These are phyloP conservation scores for Ophiostoma quercus DNA, from an alignment of 2,329 filamentous ascomycete species.

Conservation along the genomic window DNA sequence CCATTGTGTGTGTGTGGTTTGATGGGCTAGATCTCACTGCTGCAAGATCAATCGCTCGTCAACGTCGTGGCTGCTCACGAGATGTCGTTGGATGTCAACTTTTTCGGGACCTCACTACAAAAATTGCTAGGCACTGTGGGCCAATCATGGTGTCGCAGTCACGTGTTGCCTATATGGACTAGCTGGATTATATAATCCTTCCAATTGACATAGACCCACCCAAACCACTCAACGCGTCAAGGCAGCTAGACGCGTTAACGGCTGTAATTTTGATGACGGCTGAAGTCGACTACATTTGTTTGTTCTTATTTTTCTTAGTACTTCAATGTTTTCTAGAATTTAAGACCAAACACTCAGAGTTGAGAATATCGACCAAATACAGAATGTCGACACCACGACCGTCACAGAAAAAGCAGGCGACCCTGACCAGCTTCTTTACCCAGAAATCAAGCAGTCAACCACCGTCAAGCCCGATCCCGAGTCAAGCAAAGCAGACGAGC, in stretches of 20 bases:
- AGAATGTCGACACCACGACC: conserved; percentile 35
- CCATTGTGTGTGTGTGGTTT: conserved; percentile 33
- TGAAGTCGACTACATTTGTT: not conserved
- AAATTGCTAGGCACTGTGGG: conserved; percentile 21
- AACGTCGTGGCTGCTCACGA: conserved; percentile 10
- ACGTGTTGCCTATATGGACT: not conserved
- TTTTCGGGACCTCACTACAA: conserved; percentile 13
- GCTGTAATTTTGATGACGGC: not conserved
- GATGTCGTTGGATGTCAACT: conserved; percentile 14
- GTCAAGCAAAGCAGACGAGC: conserved; percentile 27
- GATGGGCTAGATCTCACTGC: not conserved
- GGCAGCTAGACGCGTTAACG: not conserved
- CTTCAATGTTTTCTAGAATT: not conserved
- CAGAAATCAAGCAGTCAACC: conserved; percentile 45
- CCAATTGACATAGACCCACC: not conserved
- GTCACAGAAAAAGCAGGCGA: conserved; percentile 64
- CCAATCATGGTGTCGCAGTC: not conserved
- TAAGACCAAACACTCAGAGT: not conserved
- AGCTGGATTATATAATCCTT: conserved; percentile 2
- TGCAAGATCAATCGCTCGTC: conserved; percentile 14
- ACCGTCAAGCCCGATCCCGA: conserved; percentile 16
- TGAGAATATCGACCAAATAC: not conserved
- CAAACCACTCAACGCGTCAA: conserved; percentile 7
- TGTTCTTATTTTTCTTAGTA: not conserved
- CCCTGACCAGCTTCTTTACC: conserved; percentile 81